Conservation (phyloP, 257 asterid genomes). For the Marsdenia floribunda region DNA sequence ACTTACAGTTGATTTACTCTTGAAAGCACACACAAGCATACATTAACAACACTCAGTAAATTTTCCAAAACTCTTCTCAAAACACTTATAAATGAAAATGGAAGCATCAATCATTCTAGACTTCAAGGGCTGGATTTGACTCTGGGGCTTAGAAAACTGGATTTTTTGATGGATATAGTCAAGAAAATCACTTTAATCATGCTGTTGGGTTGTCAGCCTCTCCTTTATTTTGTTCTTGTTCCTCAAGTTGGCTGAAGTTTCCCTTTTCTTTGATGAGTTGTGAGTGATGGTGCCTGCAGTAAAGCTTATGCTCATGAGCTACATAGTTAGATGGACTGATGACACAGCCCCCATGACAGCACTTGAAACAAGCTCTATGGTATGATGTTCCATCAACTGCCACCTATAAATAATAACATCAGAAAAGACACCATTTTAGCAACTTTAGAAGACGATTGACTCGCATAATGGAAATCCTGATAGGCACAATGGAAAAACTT, state of each 20-base stretch:
- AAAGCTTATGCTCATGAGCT: slow-evolving; percentile 63
- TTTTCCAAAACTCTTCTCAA: slow-evolving; percentile 1
- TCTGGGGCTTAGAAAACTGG: not conserved
- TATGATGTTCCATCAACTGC: slow-evolving; percentile 70
- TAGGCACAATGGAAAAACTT: not conserved
- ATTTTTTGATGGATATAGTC: not conserved
- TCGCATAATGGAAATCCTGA: not conserved
- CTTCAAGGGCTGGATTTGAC: not conserved
- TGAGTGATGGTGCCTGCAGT: slow-evolving; percentile 75
- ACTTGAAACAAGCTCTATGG: slow-evolving; percentile 69
- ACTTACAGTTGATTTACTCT: not conserved
- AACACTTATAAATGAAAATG: not conserved
- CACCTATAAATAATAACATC: slow-evolving; percentile 34
- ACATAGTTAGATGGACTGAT: slow-evolving; percentile 77
- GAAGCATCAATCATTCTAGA: not conserved
- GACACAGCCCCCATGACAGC: slow-evolving; percentile 70
- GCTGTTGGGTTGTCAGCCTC: slow-evolving; percentile 28
- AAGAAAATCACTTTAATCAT: slow-evolving; percentile 1
- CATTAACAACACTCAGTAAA: not conserved
- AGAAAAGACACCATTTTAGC: not conserved
- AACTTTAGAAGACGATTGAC: not conserved
- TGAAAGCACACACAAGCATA: slow-evolving; percentile 2
- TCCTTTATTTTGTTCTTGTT: slow-evolving; percentile 32
- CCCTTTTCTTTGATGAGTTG: slow-evolving; percentile 79
- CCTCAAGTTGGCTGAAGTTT: slow-evolving; percentile 61